These are phyloP conservation scores for Aristolochia fimbriata DNA, from an alignment of 164 flowering plant species.

Conservation along the genomic window DNA sequence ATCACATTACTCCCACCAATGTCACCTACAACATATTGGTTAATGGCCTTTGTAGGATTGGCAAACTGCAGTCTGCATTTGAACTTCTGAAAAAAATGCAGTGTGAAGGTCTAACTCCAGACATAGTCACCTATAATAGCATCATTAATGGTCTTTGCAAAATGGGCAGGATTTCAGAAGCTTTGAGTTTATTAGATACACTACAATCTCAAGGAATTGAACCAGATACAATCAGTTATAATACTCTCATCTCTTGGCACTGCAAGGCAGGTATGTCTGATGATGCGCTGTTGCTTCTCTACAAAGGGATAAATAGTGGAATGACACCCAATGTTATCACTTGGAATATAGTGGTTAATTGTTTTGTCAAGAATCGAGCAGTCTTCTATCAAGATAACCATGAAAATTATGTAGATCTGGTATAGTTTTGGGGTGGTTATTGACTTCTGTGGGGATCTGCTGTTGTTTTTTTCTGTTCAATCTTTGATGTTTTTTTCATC, in stretches of 20 bases:
- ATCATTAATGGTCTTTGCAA: conserved; percentile 82
- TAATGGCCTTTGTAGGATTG: conserved; percentile 57
- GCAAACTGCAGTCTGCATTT: conserved; percentile 48
- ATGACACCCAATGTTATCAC: conserved; percentile 55
- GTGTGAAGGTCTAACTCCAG: conserved; percentile 61
- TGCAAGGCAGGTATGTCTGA: conserved; percentile 56
- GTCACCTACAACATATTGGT: conserved; percentile 69
- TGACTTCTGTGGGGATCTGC: no score
- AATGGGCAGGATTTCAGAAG: conserved; percentile 45
- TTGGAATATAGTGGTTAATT: conserved; percentile 50
- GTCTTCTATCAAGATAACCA: background rate
- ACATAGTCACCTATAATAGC: conserved; percentile 76
- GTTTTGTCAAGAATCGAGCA: conserved; percentile 11
- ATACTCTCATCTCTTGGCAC: conserved; percentile 70
- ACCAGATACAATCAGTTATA: conserved; percentile 72
- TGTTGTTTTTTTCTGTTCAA: no score
- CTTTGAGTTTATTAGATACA: conserved; percentile 54
- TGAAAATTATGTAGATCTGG: conserved; percentile 1
- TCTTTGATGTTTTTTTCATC: no score
- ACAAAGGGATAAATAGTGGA: conserved; percentile 47
- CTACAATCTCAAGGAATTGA: conserved; percentile 48
- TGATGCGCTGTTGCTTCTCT: conserved; percentile 51
- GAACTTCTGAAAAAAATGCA: conserved; percentile 62
- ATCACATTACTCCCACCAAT: conserved; percentile 38
- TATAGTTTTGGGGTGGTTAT: no score